These are phyloP conservation scores for Schwanniomyces vanrijiae DNA, from an alignment of 805 yeast genomes.

Conservation along the genomic window DNA sequence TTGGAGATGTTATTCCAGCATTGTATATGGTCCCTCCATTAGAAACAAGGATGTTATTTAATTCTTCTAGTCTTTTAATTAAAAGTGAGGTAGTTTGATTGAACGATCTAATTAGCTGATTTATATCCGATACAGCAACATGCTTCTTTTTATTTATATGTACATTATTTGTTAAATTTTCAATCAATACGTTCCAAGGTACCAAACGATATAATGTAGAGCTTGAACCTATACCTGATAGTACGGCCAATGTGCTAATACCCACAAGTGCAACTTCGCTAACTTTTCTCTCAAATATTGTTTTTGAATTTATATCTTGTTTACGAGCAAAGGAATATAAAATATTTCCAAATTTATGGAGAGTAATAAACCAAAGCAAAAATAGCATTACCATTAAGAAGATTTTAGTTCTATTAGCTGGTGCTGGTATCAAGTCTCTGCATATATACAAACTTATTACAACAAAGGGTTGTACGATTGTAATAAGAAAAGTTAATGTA, in stretches of 20 bases:
- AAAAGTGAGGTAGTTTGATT: conserved; percentile 41
- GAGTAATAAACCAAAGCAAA: conserved; percentile 31
- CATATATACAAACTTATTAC: conserved; percentile 29
- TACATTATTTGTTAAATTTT: not conserved
- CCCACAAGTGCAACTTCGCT: conserved; percentile 50
- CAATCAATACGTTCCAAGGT: conserved; percentile 4
- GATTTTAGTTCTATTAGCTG: conserved; percentile 1
- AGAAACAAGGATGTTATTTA: conserved; percentile 17
- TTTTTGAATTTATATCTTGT: conserved; percentile 18
- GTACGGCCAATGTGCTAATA: conserved; percentile 47
- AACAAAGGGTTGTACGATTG: conserved; percentile 45
- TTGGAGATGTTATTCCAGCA: conserved; percentile 10
- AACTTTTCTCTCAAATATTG: conserved; percentile 42
- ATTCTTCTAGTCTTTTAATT: conserved; percentile 30
- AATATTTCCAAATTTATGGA: conserved; percentile 35
- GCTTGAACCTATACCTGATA: conserved; percentile 54
- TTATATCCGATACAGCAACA: conserved; percentile 31
- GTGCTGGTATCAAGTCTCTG: conserved; percentile 24
- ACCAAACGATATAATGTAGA: conserved; percentile 41
- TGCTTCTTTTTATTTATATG: not conserved
- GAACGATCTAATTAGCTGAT: conserved; percentile 34
- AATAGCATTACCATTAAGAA: conserved; percentile 11
- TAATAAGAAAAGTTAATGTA: conserved; percentile 36
- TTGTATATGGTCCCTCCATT: conserved; percentile 29
- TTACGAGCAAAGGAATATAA: conserved; percentile 18